Percentiles rank a stretch among this genome's conserved stretches.
These are phyloP conservation scores for Cytospora leucostoma DNA, from an alignment of 2,329 filamentous ascomycete genomes.

Conservation along the genomic window DNA sequence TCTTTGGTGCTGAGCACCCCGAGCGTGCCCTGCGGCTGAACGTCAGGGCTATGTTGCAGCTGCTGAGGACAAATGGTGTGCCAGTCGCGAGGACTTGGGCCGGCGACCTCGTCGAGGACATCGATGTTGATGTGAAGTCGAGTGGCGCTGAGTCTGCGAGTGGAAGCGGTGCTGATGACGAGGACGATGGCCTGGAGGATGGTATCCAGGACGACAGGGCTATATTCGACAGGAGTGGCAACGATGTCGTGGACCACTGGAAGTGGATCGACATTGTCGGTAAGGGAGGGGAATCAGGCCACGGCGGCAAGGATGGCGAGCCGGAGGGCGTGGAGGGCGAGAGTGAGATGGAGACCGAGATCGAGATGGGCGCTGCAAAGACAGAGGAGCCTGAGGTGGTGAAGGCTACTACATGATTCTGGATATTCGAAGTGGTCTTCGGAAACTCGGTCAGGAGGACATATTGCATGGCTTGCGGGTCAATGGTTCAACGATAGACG, in stretches of 20 bases:
- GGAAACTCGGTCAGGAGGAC: background rate
- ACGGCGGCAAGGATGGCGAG: conserved; percentile 28
- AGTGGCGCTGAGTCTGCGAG: conserved; percentile 19
- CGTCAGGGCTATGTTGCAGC: conserved; percentile 58
- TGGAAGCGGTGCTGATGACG: conserved; percentile 15
- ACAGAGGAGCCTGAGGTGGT: background rate
- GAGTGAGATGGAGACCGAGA: conserved; percentile 39
- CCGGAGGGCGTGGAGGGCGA: conserved; percentile 33
- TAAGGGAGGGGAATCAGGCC: conserved; percentile 41
- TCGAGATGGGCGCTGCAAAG: conserved; percentile 34
- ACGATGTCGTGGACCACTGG: conserved; percentile 48
- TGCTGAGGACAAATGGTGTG: conserved; percentile 53
- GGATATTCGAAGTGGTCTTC: too few species aligned
- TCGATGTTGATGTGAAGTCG: conserved; percentile 41
- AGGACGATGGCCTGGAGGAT: conserved; percentile 35
- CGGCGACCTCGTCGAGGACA: conserved; percentile 53
- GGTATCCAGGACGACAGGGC: conserved; percentile 50
- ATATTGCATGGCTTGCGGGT: background rate
- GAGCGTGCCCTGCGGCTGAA: conserved; percentile 62
- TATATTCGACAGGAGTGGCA: conserved; percentile 49
- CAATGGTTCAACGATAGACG: background rate
- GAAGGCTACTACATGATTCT: conserved; percentile 2
- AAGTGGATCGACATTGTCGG: conserved; percentile 55
- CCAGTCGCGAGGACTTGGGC: conserved; percentile 52
- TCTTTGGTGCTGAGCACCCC: conserved; percentile 59